These are phyloP conservation scores for Candida neerlandica DNA, from an alignment of 1,139 yeast genomes.

Conservation along the genomic window DNA sequence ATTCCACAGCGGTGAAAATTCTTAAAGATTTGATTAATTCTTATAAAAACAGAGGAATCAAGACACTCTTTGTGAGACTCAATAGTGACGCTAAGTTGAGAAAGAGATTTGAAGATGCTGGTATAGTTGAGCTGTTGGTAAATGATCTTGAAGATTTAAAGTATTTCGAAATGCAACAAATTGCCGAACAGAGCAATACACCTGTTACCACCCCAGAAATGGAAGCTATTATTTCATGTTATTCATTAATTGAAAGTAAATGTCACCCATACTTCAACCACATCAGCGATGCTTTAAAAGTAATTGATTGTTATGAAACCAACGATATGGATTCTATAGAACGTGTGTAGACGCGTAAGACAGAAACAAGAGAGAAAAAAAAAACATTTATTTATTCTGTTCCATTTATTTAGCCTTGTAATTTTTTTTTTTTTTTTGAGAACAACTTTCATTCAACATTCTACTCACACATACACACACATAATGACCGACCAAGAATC, in stretches of 20 bases:
- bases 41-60: constrained; percentile 58
- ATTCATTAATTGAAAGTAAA: constrained; percentile 30
- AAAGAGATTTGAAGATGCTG: constrained; percentile 32
- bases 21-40: constrained; percentile 59
- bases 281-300: constrained; percentile 45
- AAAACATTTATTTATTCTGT: not conserved
- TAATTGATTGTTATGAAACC: constrained; percentile 41
- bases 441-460: not conserved
- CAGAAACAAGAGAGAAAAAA: constrained; percentile 1
- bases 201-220: constrained; percentile 19
- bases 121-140: constrained; percentile 30
- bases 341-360: constrained; percentile 10
- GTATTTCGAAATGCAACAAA: constrained; percentile 30
- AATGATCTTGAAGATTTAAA: constrained; percentile 29
- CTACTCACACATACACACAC: not conserved
- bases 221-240: constrained; percentile 13
- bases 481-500: constrained; percentile 5
- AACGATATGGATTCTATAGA: constrained; percentile 6
- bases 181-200: constrained; percentile 9
- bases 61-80: constrained; percentile 68
- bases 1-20: constrained; percentile 85
- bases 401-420: not conserved
- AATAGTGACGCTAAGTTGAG: constrained; percentile 41
- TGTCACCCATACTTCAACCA: constrained; percentile 41
- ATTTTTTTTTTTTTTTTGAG: not conserved